Conservation (phyloP, 768 basidiomycete genomes). For the Hydnomerulius pinastri region DNA sequence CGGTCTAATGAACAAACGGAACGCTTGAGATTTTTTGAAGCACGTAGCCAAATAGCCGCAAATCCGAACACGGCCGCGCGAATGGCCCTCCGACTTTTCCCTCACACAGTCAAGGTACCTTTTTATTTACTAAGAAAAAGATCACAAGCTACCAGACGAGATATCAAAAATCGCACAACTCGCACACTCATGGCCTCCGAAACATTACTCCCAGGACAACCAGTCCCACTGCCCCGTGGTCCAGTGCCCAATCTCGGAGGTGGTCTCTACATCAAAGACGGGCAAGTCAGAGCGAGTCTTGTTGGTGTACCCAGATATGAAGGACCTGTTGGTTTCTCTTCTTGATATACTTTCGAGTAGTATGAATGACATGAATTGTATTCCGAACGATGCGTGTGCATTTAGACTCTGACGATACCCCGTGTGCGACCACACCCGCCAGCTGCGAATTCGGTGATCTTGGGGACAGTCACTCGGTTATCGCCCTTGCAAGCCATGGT, state of each 20-base stretch:
- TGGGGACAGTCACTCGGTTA: conserved; percentile 81
- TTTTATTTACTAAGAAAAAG: conserved; percentile 7
- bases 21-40: conserved; percentile 33
- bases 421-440: conserved; percentile 76
- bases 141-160: not conserved
- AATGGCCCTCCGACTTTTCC: conserved; percentile 15
- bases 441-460: conserved; percentile 69
- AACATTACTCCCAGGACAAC: conserved; percentile 76
- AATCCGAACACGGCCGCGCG: conserved; percentile 24
- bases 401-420: conserved; percentile 62
- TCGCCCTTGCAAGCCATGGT: conserved; percentile 83
- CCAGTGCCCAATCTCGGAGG: conserved; percentile 59
- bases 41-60: conserved; percentile 34
- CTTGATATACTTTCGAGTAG: conserved; percentile 18
- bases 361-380: conserved; percentile 16
- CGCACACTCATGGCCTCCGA: conserved; percentile 30
- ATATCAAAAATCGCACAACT: not conserved
- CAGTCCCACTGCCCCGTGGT: conserved; percentile 55
- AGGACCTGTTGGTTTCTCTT: conserved; percentile 62
- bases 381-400: not conserved
- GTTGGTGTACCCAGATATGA: conserved; percentile 62
- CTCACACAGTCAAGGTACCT: not conserved
- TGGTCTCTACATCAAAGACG: conserved; percentile 68
- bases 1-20: conserved; percentile 24
- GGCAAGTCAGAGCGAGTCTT: conserved; percentile 67